Evolutionary conservation across 441 rosid species (phyloP).

Genomic region (Manihot esculenta): DNA sequence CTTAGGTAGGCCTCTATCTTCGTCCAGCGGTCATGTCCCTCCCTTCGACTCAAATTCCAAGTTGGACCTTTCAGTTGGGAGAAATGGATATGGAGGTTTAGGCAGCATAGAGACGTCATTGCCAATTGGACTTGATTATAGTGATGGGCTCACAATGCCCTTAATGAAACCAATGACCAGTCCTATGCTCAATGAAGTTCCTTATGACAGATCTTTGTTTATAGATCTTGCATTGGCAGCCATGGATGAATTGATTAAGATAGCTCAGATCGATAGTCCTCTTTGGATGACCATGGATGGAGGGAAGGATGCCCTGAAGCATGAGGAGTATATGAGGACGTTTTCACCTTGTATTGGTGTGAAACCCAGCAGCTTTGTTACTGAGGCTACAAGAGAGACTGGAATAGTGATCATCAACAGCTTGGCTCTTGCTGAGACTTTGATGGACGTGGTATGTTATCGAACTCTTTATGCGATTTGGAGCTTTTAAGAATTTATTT

Average conservation of each 20-base stretch:
- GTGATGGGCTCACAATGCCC: conserved; percentile 30
- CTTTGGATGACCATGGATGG: conserved; percentile 64
- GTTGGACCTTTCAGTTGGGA: conserved; percentile 58
- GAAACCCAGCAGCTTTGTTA: conserved; percentile 49
- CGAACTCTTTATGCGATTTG: neutral
- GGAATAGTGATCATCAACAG: conserved; percentile 70
- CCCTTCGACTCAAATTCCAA: conserved; percentile 51
- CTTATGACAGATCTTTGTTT: conserved; percentile 47
- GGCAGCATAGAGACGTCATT: conserved; percentile 28
- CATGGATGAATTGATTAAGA: conserved; percentile 70
- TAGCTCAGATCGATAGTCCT: conserved; percentile 56
- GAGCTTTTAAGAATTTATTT: neutral
- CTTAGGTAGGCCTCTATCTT: conserved; percentile 57
- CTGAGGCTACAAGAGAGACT: conserved; percentile 69
- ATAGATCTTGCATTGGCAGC: conserved; percentile 67
- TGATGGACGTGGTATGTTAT: conserved; percentile 74
- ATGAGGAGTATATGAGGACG: conserved; percentile 58
- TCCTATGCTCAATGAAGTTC: conserved; percentile 30
- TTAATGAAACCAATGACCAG: conserved; percentile 21
- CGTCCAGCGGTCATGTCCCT: conserved; percentile 31
- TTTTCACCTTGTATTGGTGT: conserved; percentile 52
- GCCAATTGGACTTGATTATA: conserved; percentile 42
- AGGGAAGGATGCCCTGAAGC: conserved; percentile 50
- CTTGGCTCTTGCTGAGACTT: conserved; percentile 66
- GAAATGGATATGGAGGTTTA: conserved; percentile 38